Conservation (phyloP, 169 alveolate genomes). For the Eimeria acervulina region DNA sequence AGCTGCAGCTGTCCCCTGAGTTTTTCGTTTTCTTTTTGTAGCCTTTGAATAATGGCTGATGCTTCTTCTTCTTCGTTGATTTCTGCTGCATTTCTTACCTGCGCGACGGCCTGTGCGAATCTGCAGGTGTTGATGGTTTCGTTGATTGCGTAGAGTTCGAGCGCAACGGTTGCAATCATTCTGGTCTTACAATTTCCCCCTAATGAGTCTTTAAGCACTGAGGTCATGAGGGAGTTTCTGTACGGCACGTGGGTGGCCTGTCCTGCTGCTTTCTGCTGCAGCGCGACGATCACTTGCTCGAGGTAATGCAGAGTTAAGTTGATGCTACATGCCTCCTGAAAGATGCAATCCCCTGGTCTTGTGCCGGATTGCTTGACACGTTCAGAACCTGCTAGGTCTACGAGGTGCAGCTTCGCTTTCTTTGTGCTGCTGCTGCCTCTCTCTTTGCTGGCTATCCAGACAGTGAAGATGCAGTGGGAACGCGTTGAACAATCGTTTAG, state of each 20-base stretch:
- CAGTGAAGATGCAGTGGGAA: slow-evolving; percentile 97
- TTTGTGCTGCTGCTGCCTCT: slow-evolving; percentile 86
- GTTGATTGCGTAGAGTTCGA: slow-evolving; percentile 90
- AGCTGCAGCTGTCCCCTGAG: slow-evolving; percentile 92
- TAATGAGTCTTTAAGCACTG: slow-evolving; percentile 95
- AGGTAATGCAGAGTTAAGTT: slow-evolving; percentile 94
- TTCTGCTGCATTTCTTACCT: slow-evolving; percentile 91
- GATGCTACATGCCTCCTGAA: slow-evolving; percentile 94
- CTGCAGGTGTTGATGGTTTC: slow-evolving; percentile 94
- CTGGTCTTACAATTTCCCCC: slow-evolving; percentile 97
- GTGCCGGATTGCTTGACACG: slow-evolving; percentile 94
- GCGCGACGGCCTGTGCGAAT: slow-evolving; percentile 84
- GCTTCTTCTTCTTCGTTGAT: slow-evolving; percentile 95
- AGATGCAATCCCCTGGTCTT: slow-evolving; percentile 89
- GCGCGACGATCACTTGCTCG: slow-evolving; percentile 89
- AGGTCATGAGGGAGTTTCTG: slow-evolving; percentile 96
- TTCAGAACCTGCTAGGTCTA: slow-evolving; percentile 97
- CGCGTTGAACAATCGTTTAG: slow-evolving; percentile 97
- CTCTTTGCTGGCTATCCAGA: slow-evolving; percentile 93
- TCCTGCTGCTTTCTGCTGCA: slow-evolving; percentile 60
- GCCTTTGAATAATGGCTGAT: slow-evolving; percentile 90
- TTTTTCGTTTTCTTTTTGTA: slow-evolving; percentile 92
- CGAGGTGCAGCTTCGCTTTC: slow-evolving; percentile 95
- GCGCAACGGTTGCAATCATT: slow-evolving; percentile 94
- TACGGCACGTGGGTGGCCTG: slow-evolving; percentile 92